A percentile compares a stretch with the other conserved stretches of the same genome.
These are phyloP conservation scores for Teunomyces aglyptinius DNA, from an alignment of 805 yeast species.

Conservation along the genomic window DNA sequence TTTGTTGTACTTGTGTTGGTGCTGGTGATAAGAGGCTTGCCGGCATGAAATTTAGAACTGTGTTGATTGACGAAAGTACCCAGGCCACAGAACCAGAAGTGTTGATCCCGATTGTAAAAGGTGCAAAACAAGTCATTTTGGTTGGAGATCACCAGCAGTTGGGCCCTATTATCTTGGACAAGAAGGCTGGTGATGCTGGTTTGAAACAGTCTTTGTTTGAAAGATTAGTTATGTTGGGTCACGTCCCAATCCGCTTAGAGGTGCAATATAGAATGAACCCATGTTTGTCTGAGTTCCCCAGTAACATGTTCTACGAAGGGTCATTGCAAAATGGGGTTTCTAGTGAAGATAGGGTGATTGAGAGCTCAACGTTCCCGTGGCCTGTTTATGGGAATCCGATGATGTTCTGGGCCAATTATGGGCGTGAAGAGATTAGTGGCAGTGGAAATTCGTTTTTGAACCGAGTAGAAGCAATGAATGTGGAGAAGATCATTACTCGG, in stretches of 20 bases:
- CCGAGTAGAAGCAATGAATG: constrained; percentile 85
- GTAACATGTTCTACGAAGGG: constrained; percentile 92
- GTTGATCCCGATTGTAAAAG: constrained; percentile 83
- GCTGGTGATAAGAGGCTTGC: constrained; percentile 75
- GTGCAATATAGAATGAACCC: constrained; percentile 98
- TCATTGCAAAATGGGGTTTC: constrained; percentile 89
- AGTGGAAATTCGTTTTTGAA: constrained; percentile 81
- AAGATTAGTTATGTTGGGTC: constrained; percentile 77
- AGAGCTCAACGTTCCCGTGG: constrained; percentile 78
- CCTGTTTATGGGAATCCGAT: constrained; percentile 80
- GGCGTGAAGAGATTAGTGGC: constrained; percentile 83
- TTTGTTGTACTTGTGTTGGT: constrained; percentile 90
- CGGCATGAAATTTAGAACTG: constrained; percentile 63
- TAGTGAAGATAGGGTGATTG: constrained; percentile 60
- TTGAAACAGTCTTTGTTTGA: constrained; percentile 84
- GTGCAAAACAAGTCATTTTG: constrained; percentile 82
- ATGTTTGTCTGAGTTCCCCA: constrained; percentile 77
- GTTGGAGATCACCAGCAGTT: constrained; percentile 97
- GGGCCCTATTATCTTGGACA: constrained; percentile 85
- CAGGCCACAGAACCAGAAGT: constrained; percentile 94
- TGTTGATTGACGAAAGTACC: constrained; percentile 87
- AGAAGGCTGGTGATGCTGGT: constrained; percentile 83
- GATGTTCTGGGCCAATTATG: constrained; percentile 93
- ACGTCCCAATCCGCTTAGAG: constrained; percentile 79
- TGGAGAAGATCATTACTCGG: constrained; percentile 72